phyloP scores from a whole-genome alignment of 1,284 basidiomycete genomes.

The Trichosporon sp. region DNA sequence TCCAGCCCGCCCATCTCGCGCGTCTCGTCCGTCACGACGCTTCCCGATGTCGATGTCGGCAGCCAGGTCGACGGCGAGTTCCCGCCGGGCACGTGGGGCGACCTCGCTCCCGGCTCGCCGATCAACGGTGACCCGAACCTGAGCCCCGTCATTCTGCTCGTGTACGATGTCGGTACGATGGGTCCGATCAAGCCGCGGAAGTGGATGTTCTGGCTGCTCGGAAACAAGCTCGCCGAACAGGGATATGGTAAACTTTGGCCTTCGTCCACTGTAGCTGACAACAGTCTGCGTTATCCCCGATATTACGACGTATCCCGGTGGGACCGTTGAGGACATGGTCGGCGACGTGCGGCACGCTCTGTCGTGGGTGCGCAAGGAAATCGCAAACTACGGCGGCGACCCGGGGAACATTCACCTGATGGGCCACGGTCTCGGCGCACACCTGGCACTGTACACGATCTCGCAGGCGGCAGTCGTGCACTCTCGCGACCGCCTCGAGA shows the following conservation, averaged over 20 bases:
- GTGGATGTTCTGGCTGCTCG: conserved; percentile 25
- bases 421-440: conserved; percentile 47
- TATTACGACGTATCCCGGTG: conserved; percentile 27
- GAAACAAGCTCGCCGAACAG: conserved; percentile 24
- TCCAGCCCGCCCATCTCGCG: conserved; percentile 10
- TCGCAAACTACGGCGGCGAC: conserved; percentile 38
- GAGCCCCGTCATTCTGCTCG: conserved; percentile 24
- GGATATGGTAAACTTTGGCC: conserved; percentile 23
- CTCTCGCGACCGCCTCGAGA: conserved; percentile 24
- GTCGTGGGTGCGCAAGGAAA: conserved; percentile 22
- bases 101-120: conserved; percentile 15
- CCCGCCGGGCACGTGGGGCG: conserved; percentile 14
- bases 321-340: conserved; percentile 22
- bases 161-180: conserved; percentile 28
- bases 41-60: conserved; percentile 19
- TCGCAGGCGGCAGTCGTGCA: conserved; percentile 31
- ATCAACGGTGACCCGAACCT: conserved; percentile 7
- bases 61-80: conserved; percentile 16
- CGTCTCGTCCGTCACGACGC: conserved; percentile 11
- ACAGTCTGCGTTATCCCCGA: conserved; percentile 28
- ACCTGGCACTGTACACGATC: conserved; percentile 45
- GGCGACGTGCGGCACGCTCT: conserved; percentile 23
- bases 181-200: conserved; percentile 20
- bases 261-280: neutral
- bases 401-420: conserved; percentile 39